phyloP scores from a whole-genome alignment of 2,329 filamentous ascomycete species.

The Colletotrichum sojae region DNA sequence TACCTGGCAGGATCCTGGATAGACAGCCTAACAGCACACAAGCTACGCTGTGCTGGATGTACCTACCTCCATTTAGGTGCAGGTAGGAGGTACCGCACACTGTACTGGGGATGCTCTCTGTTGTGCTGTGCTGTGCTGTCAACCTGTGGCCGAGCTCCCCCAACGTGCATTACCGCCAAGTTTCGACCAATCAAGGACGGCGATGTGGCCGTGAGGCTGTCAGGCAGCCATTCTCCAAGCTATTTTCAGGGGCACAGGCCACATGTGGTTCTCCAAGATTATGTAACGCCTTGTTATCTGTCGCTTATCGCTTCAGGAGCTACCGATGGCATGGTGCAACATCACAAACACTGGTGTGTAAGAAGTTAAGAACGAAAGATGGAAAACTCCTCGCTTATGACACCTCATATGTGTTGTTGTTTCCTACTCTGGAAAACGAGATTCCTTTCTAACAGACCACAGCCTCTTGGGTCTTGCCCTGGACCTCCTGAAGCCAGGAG shows the following conservation, averaged over 20 bases:
- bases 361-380: too few species aligned
- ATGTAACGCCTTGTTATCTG: constrained; percentile 1
- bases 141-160: constrained; percentile 10
- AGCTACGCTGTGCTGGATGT: neutral
- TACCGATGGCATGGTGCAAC: too few species aligned
- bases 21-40: too few species aligned
- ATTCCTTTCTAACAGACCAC: too few species aligned
- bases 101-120: neutral
- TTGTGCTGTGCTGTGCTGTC: neutral
- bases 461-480: too few species aligned
- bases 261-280: constrained; percentile 19
- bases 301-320: neutral
- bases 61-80: neutral
- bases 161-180: constrained; percentile 32
- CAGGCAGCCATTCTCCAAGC: constrained; percentile 31
- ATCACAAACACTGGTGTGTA: too few species aligned
- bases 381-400: too few species aligned
- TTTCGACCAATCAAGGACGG: constrained; percentile 21
- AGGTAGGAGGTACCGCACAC: neutral
- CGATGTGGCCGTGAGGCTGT: constrained; percentile 7
- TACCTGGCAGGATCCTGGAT: neutral
- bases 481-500: neutral
- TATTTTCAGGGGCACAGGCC: constrained; percentile 33
- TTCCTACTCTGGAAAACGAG: too few species aligned
- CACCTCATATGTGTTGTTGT: too few species aligned